Base-by-base conservation (phyloP, 306 rosid species). In the Acacia melanoxylon region DNA sequence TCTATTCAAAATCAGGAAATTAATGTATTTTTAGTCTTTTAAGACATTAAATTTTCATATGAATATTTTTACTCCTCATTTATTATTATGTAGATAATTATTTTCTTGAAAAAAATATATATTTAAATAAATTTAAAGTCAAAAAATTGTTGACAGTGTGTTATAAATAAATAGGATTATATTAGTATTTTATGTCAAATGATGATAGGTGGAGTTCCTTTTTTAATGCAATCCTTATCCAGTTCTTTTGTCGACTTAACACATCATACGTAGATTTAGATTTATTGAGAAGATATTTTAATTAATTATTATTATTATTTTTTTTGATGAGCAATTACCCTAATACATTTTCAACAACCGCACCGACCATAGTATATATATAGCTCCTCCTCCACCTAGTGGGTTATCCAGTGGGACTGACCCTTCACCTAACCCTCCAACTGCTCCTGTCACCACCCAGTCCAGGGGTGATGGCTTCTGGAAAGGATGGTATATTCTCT, bases 401-500 rank as follows among this genome's bases (percentile, higher is more conserved):
- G 19, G 98, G 97, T 69, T 92, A 90, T 82, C 98, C 98, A 16
- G 85, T 24, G 88, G 85, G 35, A 85, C 51, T 56, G 95, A 89
- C 27, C 85, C 63, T 29, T 62, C 89, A 12, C 80, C 51, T 0
- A 70, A 76, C 76, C 73, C 86, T 56, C 91, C 79, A 25, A 81
- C 75, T 71, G 59, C 62, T 68, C 66, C 72, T 0, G 77, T 82
- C 41, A 81, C 88, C 72, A 89, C 97, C 80, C 88, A 86, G 78
- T 88, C 95, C 8, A 90, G 78, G 86, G 98, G 98, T 42, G 98
- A 89, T 22, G 98, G 98, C 68, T 92, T 94, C 81, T 94, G 90
- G 94, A 90, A 94, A 59, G 98, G 97, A 80, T 92, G 97, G 97
- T 92, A 86, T 33, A 1, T 15, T 12, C 16, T 24, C 66, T 24